These are phyloP conservation scores for Tetrahymena borealis DNA, from an alignment of 73 alveolate genomes.

Conservation along the genomic window DNA sequence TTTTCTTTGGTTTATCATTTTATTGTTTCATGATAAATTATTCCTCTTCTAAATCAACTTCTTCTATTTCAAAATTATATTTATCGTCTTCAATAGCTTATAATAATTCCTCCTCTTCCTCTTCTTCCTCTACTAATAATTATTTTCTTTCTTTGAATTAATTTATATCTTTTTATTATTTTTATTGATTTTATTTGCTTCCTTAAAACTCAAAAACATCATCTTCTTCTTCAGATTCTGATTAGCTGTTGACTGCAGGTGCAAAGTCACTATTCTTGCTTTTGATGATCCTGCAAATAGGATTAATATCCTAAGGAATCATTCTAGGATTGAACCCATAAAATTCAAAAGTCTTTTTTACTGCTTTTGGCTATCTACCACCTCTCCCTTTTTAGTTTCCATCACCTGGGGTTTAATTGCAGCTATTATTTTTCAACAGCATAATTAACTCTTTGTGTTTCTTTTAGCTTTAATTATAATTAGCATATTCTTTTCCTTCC, in stretches of 20 bases:
- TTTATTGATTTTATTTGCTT: background rate
- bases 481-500: constrained; percentile 66
- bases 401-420: background rate
- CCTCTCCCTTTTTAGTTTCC: background rate
- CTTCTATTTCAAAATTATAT: background rate
- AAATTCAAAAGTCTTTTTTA: background rate
- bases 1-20: background rate
- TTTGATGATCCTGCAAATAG: background rate
- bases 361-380: background rate
- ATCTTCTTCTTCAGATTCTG: background rate
- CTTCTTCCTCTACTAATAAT: background rate
- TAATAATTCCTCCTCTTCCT: background rate
- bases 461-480: constrained; percentile 1
- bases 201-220: background rate
- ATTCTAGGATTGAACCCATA: background rate
- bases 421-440: background rate
- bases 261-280: background rate
- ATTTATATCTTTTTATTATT: background rate
- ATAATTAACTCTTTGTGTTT: background rate
- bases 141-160: background rate
- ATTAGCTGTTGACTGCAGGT: background rate
- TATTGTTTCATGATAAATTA: background rate
- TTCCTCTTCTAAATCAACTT: background rate
- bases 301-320: background rate
- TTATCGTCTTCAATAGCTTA: no score